Base-by-base conservation (phyloP, 305 asterid genomes). In the Fraxinus paxiana region DNA sequence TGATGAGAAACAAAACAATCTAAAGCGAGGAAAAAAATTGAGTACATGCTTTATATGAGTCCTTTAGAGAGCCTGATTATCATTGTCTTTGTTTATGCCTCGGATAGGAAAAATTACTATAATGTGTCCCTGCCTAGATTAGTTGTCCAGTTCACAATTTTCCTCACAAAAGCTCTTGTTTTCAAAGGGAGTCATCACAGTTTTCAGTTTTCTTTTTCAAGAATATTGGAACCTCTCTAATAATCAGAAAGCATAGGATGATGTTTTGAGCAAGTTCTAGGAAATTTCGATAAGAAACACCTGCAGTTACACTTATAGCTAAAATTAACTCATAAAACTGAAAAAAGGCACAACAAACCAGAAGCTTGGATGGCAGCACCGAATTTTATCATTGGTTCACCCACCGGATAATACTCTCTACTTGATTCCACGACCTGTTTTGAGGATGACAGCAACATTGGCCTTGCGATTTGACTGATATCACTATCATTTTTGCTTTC, bases 311-410 rank as follows among this genome's bases (percentile, higher is more conserved):
- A 22, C 70, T 83, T 18, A 80, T 73, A 41, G 75, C 70, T 34
- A 46, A 31, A 83, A 69, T 33, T 28, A 15, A 78, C 28, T 15
- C 26, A 8, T 15, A 46, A 48, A 75, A 28, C 37, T 54, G 51
- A 73, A 76, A 83, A 35, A 26, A 76, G 75, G 59, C 13, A 78
- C 6, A 35, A 85, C 89, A 35, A 77, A 94, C 98, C 99, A 77
- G 98, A 88, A 86, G 98, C 98, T 90, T 95, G 99, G 63, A 93
- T 80, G 83, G 91, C 81, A 82, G 98, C 92, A 54, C 95, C 97
- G 56, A 37, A 76, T 89, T 94, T 96, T 24, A 83, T 71, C 87
- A 94, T 82, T 0, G 97, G 90, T 88, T 88, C 93, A 74, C 99
- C 99, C 12, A 95, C 97, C 1, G 99, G 99, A 87, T 83, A 83